A percentile compares a stretch with the other conserved stretches of the same genome.
These are phyloP conservation scores for Alternaria conjuncta DNA, from an alignment of 2,329 filamentous ascomycete genomes.

Conservation along the genomic window DNA sequence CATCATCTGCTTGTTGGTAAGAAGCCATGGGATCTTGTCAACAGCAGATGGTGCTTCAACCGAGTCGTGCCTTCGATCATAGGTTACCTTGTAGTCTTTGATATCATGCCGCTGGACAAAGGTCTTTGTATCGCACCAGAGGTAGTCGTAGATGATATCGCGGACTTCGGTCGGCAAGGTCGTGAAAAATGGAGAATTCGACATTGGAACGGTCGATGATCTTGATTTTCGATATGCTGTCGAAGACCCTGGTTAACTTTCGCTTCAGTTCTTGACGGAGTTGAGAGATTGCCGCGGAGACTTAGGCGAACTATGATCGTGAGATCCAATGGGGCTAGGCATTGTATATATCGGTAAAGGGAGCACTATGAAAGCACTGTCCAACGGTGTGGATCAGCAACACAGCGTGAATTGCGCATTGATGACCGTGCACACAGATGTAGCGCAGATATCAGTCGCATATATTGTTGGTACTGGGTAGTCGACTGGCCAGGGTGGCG, in stretches of 20 bases:
- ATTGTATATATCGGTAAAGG: background rate
- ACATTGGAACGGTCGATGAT: background rate
- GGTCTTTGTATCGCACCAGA: background rate
- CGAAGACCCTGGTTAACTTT: background rate
- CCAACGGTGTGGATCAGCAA: background rate
- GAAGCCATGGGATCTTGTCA: background rate
- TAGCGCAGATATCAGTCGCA: background rate
- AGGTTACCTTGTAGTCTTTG: background rate
- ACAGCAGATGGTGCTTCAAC: background rate
- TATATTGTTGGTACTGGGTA: background rate
- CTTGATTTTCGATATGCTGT: background rate
- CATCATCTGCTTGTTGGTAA: background rate
- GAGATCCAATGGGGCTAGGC: background rate
- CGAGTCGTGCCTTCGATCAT: background rate
- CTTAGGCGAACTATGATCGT: background rate
- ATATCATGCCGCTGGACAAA: background rate
- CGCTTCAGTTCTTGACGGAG: background rate
- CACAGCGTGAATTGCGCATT: background rate
- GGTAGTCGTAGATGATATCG: background rate
- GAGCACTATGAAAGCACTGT: background rate
- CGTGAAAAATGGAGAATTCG: background rate
- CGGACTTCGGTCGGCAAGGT: background rate
- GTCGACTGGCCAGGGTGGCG: background rate
- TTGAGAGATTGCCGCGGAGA: background rate
- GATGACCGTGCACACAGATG: background rate